Evolutionary conservation across 2,329 filamentous ascomycete species (phyloP).

Genomic region (Arachnomyces sp.): DNA sequence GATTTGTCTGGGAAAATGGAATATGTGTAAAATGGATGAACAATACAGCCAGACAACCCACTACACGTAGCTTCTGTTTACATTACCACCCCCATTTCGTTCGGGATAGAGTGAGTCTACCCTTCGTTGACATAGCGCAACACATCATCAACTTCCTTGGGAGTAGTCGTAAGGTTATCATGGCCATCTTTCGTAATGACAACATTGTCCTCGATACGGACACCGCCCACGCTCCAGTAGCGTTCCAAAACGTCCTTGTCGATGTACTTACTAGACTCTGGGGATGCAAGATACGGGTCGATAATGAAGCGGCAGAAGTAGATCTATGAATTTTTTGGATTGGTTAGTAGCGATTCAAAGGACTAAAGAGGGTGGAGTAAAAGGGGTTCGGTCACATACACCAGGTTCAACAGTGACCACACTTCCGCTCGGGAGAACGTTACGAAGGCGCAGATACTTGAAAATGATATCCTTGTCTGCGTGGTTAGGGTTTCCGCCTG

Average conservation of each 20-base stretch:
- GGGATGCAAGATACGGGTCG: slow-evolving; percentile 65
- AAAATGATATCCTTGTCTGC: slow-evolving; percentile 76
- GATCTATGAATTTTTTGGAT: slow-evolving; percentile 40
- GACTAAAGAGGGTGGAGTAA: slow-evolving; percentile 3
- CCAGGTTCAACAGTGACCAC: slow-evolving; percentile 95
- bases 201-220: slow-evolving; percentile 87
- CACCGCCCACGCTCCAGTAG: slow-evolving; percentile 85
- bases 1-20: too few relatives aligned
- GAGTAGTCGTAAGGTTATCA: slow-evolving; percentile 75
- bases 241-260: slow-evolving; percentile 61
- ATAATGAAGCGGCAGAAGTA: slow-evolving; percentile 93
- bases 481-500: slow-evolving; percentile 67
- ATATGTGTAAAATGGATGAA: too few relatives aligned
- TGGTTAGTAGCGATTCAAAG: too few relatives aligned
- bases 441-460: slow-evolving; percentile 72
- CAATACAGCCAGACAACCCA: too few relatives aligned
- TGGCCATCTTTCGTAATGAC: slow-evolving; percentile 67
- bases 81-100: too few relatives aligned
- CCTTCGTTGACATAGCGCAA: too few relatives aligned
- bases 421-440: slow-evolving; percentile 63
- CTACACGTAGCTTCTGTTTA: too few relatives aligned
- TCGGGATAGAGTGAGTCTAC: too few relatives aligned
- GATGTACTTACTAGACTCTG: slow-evolving; percentile 67
- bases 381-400: slow-evolving; percentile 43
- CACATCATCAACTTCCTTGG: slow-evolving; percentile 62